Evolutionary conservation across 2,329 filamentous ascomycete species (phyloP), one percentile per base, ranked within the genome.

Genomic region (Pseudogymnoascus sp.): DNA sequence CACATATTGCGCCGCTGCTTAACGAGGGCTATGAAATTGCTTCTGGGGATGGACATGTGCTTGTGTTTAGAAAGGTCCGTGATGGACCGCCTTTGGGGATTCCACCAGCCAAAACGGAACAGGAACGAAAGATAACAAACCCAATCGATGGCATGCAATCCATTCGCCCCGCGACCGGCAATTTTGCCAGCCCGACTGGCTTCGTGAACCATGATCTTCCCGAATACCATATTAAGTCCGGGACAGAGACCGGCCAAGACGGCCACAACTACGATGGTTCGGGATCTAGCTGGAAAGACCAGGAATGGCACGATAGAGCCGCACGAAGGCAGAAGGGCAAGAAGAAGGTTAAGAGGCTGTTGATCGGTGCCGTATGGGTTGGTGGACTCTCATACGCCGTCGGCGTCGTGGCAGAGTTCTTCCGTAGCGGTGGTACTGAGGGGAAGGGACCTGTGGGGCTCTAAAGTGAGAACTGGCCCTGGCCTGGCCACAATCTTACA

Each of bases 1-100:
- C 85, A 3, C 79, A 89, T 66, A 85, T 90, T 63, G 76, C 77
- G 3, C 72, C 78, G 1, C 77, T 89, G 1, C 79, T 85, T 64
- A 75, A 77, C 0, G 78, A 87, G 62, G 87, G 87, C 0, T 90
- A 85, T 65, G 86, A 89, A 67, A 84, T 89, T 39, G 80, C 86
- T 1, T 84, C 86, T 2, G 86, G 85, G 1, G 78, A 78, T 58
- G 81, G 81, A 5, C 81, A 90, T 65, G 77, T 89, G 4, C 77
- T 90, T 26, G 80, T 91, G 3, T 88, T 90, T 69, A 84, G 84
- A 65, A 86, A 88, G 72, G 79, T 83, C 3, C 76, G 78, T 6
- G 68, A 74, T 2, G 68, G 12, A 62, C 64, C 23, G 61, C 68
- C 16, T 60, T 64, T 37, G 63, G 66, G 41, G 68, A 61, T 8